Conservation (phyloP, 495 filamentous ascomycete species). For the Talaromyces nanjingensis region DNA sequence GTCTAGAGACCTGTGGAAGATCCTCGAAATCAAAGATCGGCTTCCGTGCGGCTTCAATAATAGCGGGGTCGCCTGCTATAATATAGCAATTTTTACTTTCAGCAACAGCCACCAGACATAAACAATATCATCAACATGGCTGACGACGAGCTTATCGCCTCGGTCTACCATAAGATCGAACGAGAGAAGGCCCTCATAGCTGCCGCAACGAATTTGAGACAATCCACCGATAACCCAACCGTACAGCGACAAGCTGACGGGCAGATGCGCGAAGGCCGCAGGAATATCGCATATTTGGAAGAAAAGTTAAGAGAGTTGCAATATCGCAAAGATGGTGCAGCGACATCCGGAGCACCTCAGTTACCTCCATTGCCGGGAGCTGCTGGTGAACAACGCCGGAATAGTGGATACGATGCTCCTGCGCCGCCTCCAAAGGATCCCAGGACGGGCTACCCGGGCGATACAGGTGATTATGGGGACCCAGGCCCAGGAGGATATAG, state of each 20-base stretch:
- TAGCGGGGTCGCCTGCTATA: neutral
- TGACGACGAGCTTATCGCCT: slow-evolving; percentile 70
- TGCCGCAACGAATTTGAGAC: slow-evolving; percentile 88
- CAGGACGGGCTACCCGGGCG: slow-evolving; percentile 37
- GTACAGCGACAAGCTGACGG: slow-evolving; percentile 84
- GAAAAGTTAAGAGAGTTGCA: slow-evolving; percentile 82
- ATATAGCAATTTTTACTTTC: neutral
- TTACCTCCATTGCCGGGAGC: slow-evolving; percentile 24
- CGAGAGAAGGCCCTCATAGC: slow-evolving; percentile 93
- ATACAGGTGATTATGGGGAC: slow-evolving; percentile 47
- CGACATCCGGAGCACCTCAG: slow-evolving; percentile 32
- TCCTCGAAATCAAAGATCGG: neutral
- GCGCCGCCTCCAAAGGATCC: slow-evolving; percentile 63
- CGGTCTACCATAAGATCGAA: slow-evolving; percentile 96
- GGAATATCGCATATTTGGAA: slow-evolving; percentile 92
- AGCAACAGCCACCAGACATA: neutral
- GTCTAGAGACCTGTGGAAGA: neutral
- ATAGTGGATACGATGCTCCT: slow-evolving; percentile 29
- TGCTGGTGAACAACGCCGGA: slow-evolving; percentile 27
- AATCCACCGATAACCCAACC: slow-evolving; percentile 83
- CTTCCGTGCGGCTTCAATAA: neutral
- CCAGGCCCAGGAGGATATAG: slow-evolving; percentile 47
- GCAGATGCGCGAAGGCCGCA: slow-evolving; percentile 86
- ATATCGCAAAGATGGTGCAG: slow-evolving; percentile 63
- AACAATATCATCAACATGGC: slow-evolving; percentile 30